Evolutionary conservation across 495 filamentous ascomycete genomes (phyloP).

Genomic region (Lophiostoma macrostomum): DNA sequence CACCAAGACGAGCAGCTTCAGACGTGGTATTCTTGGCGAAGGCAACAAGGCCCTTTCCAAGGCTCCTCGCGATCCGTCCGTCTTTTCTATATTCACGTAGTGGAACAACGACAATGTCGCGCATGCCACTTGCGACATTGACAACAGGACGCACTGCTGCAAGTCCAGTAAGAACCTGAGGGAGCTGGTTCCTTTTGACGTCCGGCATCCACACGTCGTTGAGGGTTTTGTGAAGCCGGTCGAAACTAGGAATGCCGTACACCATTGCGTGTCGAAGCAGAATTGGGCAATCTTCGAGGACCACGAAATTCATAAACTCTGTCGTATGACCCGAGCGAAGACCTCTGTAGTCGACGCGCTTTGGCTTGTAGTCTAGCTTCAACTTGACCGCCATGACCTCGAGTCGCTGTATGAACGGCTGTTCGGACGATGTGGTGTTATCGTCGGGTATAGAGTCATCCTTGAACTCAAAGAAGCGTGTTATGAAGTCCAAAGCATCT

Average conservation of each 20-base stretch:
- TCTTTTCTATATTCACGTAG: conserved; percentile 92
- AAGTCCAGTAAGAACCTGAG: conserved; percentile 82
- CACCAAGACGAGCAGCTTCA: conserved; percentile 87
- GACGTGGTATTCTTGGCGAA: conserved; percentile 91
- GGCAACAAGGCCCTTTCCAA: conserved; percentile 81
- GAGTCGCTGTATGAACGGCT: conserved; percentile 85
- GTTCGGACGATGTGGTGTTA: conserved; percentile 59
- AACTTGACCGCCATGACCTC: conserved; percentile 81
- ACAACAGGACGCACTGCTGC: conserved; percentile 84
- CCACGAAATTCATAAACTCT: conserved; percentile 98
- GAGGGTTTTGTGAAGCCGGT: conserved; percentile 77
- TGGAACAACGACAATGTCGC: conserved; percentile 81
- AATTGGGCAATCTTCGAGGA: conserved; percentile 85
- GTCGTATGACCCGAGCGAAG: conserved; percentile 96
- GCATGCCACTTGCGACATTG: conserved; percentile 82
- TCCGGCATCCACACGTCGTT: conserved; percentile 99
- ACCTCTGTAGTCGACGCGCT: conserved; percentile 89
- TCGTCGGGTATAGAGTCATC: conserved; percentile 60
- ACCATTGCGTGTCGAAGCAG: conserved; percentile 83
- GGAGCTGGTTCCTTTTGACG: conserved; percentile 84
- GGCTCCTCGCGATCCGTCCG: conserved; percentile 83
- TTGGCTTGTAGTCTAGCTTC: conserved; percentile 95
- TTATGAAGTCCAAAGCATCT: conserved; percentile 96
- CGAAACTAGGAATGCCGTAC: conserved; percentile 87
- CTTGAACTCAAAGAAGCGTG: conserved; percentile 95